Percentiles rank a stretch among this genome's conserved stretches.
Conservation (phyloP, 1,284 basidiomycete species). For the Coniferiporia weirii region DNA sequence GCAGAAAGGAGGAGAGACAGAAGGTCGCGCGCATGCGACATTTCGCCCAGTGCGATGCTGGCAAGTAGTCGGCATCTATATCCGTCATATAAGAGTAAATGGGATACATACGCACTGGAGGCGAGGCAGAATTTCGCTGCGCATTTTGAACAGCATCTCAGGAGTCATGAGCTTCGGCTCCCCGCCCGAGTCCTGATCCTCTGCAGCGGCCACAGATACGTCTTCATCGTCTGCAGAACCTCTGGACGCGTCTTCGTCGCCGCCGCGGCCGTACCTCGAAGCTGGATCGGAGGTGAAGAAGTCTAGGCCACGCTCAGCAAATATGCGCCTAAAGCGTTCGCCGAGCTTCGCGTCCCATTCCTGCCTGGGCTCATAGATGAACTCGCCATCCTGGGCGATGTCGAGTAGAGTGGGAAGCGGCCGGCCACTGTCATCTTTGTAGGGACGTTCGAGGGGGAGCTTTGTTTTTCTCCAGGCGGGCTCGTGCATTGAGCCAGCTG, state of each 20-base stretch:
- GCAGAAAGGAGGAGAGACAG: constrained; percentile 49
- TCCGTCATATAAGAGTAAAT: not conserved
- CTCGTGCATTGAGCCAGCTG: constrained; percentile 2
- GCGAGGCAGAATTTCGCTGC: constrained; percentile 61
- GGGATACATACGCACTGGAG: constrained; percentile 49
- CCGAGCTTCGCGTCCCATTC: constrained; percentile 49
- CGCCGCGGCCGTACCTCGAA: constrained; percentile 20
- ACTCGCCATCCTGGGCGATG: constrained; percentile 62
- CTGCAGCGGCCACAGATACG: constrained; percentile 22
- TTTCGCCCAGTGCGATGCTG: constrained; percentile 71
- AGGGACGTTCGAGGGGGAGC: constrained; percentile 68
- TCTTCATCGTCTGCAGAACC: constrained; percentile 11
- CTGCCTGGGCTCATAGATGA: constrained; percentile 63
- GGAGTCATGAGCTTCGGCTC: constrained; percentile 49
- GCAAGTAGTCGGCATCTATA: constrained; percentile 19
- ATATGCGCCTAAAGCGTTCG: constrained; percentile 62
- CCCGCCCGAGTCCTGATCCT: constrained; percentile 26
- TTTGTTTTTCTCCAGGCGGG: constrained; percentile 53
- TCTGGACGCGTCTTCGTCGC: constrained; percentile 25
- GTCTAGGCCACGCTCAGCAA: constrained; percentile 63
- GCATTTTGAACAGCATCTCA: constrained; percentile 71
- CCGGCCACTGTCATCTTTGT: constrained; percentile 67
- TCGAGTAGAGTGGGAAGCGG: constrained; percentile 59
- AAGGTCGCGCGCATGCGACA: constrained; percentile 68
- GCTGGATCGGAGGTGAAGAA: constrained; percentile 55